Evolutionary conservation across 352 stramenopile genomes (phyloP), one percentile per base, ranked within the genome.

Genomic region (Phytophthora foliorum): DNA sequence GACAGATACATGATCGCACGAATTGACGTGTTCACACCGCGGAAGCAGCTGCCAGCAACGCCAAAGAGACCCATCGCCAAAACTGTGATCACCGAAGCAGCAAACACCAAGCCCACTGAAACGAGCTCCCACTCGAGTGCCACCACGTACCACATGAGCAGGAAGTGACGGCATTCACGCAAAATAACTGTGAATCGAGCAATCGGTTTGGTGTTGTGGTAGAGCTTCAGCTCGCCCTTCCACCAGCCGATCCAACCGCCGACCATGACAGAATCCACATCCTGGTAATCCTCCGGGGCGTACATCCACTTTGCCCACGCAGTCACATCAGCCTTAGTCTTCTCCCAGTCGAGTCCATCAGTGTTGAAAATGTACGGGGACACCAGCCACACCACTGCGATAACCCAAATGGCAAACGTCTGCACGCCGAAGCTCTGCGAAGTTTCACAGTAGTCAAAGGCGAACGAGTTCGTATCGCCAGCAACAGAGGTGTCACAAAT

Each of bases 291-390:
- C 54, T 92, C 84, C 1, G 74, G 29, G 16, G 86, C 88, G 51
- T 92, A 96, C 87, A 95, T 95, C 87, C 87, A 95, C 69, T 85
- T 88, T 11, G 74, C 74, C 87, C 87, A 95, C 2, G 83, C 81
- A 21, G 58, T 61, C 22, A 93, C 84, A 65, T 95, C 87, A 5
- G 80, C 82, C 70, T 95, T 95, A 0, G 87, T 92, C 71, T 95
- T 95, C 52, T 93, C 82, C 78, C 84, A 95, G 41, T 95, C 87
- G 2, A 95, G 67, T 21, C 87, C 87, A 38, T 95, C 87, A n/a
- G 85, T 92, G 72, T 95, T 95, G 74, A 95, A 95, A 41, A 95
- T 81, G 67, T 92, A 95, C 16, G 87, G 87, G 24, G 85, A 88
- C 34, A 93, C 54, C 7, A 95, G 48, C 86, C 85, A 95, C 27